phyloP scores from a whole-genome alignment of 2,329 filamentous ascomycete species.

The Ceratocystis papillata region DNA sequence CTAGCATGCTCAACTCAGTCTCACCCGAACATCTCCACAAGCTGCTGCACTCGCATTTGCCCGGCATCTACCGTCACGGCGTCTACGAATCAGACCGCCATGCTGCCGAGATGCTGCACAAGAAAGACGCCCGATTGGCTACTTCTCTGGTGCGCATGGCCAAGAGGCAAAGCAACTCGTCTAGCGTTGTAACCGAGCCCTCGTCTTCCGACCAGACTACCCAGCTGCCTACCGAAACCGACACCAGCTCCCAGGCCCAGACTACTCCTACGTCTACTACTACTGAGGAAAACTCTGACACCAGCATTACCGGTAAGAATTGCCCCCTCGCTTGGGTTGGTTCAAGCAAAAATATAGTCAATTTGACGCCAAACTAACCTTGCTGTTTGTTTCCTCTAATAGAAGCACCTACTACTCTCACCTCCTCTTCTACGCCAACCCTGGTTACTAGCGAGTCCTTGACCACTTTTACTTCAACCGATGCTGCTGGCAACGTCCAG shows the following conservation, averaged over 20 bases:
- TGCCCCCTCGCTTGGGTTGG: slow-evolving; percentile 3
- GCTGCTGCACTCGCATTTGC: slow-evolving; percentile 53
- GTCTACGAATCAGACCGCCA: slow-evolving; percentile 54
- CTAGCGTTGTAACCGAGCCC: slow-evolving; percentile 29
- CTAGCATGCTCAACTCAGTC: slow-evolving; percentile 40
- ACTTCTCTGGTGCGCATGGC: slow-evolving; percentile 54
- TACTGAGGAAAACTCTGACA: slow-evolving; percentile 29
- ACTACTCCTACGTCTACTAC: slow-evolving; percentile 22
- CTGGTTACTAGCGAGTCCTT: slow-evolving; percentile 31
- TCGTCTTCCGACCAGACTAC: slow-evolving; percentile 25
- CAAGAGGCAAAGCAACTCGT: slow-evolving; percentile 43
- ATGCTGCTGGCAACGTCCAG: slow-evolving; percentile 36
- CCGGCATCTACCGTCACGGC: slow-evolving; percentile 55
- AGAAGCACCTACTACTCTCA: slow-evolving; percentile 26
- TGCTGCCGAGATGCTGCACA: slow-evolving; percentile 53
- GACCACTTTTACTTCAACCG: slow-evolving; percentile 39
- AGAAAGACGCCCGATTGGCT: slow-evolving; percentile 50
- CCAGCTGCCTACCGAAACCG: slow-evolving; percentile 5
- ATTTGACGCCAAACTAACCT: slow-evolving; percentile 22
- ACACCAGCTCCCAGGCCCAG: slow-evolving; percentile 23
- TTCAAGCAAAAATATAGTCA: slow-evolving; percentile 22
- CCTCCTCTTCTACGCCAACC: slow-evolving; percentile 31
- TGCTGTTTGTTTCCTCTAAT: slow-evolving; percentile 28
- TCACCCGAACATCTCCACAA: slow-evolving; percentile 53
- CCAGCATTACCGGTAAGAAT: slow-evolving; percentile 22